A percentile compares a stretch with the other conserved stretches of the same genome.
These are phyloP conservation scores for Tuber microsphaerosporum DNA, from an alignment of 495 filamentous ascomycete genomes.

Conservation along the genomic window DNA sequence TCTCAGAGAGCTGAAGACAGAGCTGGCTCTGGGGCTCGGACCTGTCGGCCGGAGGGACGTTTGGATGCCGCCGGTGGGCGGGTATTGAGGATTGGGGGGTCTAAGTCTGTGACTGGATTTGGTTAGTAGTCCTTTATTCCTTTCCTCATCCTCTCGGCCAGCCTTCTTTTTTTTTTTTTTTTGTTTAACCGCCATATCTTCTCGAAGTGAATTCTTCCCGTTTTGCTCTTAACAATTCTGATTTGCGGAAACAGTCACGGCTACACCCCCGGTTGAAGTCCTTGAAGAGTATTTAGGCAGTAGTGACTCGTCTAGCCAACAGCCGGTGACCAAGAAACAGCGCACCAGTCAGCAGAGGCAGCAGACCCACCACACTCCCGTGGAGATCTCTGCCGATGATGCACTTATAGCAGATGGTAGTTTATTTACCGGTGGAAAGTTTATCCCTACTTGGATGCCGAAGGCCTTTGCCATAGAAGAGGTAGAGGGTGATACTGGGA, in stretches of 20 bases:
- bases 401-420: no score
- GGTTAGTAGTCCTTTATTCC: neutral
- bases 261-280: neutral
- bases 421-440: no score
- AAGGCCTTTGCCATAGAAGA: no score
- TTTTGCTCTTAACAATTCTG: neutral
- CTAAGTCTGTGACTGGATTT: neutral
- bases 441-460: no score
- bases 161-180: no score
- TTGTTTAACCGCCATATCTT: rapidly evolving
- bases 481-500: no score
- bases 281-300: neutral
- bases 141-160: neutral
- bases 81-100: neutral
- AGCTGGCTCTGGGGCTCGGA: neutral
- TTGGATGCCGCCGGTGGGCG: rapidly evolving
- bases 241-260: neutral
- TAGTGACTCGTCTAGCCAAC: neutral
- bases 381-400: no score
- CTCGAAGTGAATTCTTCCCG: neutral
- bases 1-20: neutral
- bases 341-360: neutral
- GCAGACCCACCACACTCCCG: no score
- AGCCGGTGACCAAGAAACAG: neutral
- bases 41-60: neutral